Base-by-base conservation (phyloP, 2,329 filamentous ascomycete genomes). In the Penicillium sclerotigenum region DNA sequence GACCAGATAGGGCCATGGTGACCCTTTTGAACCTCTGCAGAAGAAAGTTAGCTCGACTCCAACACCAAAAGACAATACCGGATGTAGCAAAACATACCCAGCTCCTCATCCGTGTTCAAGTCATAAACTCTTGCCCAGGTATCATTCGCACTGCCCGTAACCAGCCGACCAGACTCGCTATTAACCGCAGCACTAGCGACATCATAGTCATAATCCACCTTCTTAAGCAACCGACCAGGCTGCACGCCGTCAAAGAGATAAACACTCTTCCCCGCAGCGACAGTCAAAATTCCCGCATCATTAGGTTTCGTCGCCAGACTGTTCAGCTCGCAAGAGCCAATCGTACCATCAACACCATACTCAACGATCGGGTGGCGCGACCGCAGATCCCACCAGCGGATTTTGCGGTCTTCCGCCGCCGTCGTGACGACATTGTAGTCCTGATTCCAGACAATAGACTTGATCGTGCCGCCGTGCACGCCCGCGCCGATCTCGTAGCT, bases 1-100 rank as follows among this genome's bases (percentile, higher is more conserved):
- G 91, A 96, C 94, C 94, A 99, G 59, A 99, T 94, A 1, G 93
- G 93, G 1, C 94, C 94, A 69, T 99, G 94, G 66, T 99, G 94
- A 24, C 94, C 94, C 76, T 97, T 97, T 77, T 96, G 90, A 13
- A 93, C 88, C 72, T 97, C 94, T 88, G 59, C 18, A 29, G 11
- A 47, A 20, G 36, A 31, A 38, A 16, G 40, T 65, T 57, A 65
- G 59, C 22, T 28, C 1, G 10, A 40, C 6, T 26, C 5, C 14
- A 24, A 28, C 3, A 14, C 1, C 13, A 54, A 11, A 20, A 16
- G 40, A 11, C 13, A 47, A 2, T 4, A 47, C 24, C 14, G 14
- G 13, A 36, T 18, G 5, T 28, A 26, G 26, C 10, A 20, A 31
- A 46, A 51, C 59, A 43, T 77, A 88, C 86, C 86, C 41, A 97